Conservation (phyloP, 495 filamentous ascomycete species). For the Tirmania nivea region DNA sequence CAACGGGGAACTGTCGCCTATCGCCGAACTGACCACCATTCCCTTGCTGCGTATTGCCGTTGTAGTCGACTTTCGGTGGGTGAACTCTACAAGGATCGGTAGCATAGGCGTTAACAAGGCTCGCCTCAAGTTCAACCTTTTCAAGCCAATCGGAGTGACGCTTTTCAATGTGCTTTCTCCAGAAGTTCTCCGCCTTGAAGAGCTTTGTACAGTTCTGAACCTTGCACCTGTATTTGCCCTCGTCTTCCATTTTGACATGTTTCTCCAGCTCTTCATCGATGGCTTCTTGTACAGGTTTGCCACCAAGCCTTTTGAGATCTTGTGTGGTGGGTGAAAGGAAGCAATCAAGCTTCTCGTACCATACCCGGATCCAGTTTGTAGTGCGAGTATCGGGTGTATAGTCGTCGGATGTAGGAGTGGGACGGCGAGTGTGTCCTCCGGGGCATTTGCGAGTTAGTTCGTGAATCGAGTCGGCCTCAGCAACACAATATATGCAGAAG, state of each 20-base stretch:
- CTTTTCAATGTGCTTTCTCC: constrained; percentile 95
- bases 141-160: constrained; percentile 78
- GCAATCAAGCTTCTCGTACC: constrained; percentile 82
- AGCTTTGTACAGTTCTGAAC: constrained; percentile 88
- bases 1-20: constrained; percentile 31
- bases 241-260: constrained; percentile 88
- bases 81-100: constrained; percentile 83
- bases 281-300: constrained; percentile 65
- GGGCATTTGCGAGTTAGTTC: constrained; percentile 90
- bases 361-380: constrained; percentile 98
- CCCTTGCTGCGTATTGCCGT: constrained; percentile 74
- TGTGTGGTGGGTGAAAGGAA: constrained; percentile 27
- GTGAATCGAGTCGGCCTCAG: constrained; percentile 91
- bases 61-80: constrained; percentile 94
- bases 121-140: constrained; percentile 59
- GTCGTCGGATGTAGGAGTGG: constrained; percentile 47
- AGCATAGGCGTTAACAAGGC: constrained; percentile 80
- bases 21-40: constrained; percentile 68
- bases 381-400: constrained; percentile 84
- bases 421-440: constrained; percentile 83
- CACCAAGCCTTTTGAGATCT: constrained; percentile 60
- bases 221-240: constrained; percentile 88
- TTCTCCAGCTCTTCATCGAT: constrained; percentile 69
- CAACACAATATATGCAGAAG: constrained; percentile 99
- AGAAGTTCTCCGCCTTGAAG: constrained; percentile 92